Evolutionary conservation across 208 protist genomes (phyloP), one percentile per base, ranked within the genome.

Genomic region (Herpetomonas tarakana): DNA sequence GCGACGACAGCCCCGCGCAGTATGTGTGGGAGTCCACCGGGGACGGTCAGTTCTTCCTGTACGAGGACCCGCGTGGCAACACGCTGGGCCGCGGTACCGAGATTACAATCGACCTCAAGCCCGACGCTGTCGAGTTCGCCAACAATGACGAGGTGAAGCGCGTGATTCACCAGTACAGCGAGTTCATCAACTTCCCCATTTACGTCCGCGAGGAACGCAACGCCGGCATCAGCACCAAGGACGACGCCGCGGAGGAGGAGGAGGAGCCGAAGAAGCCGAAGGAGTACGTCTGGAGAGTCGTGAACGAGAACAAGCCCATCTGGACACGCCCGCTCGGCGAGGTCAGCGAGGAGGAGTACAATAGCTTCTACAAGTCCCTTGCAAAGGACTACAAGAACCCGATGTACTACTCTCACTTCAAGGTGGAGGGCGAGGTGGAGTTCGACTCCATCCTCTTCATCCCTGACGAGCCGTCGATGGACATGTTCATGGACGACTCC

Each of bases 121-220:
- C 98, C 12, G 98, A 99, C 52, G 86, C 86, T 2, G 51, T 86
- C n/a, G 92, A 99, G 74, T 99, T 95, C 78, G 73, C 99, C n/a
- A 78, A 98, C 26, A 74, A 78, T 27, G 72, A 93, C 22, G 80
- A 79, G 26, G 72, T 99, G 22, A 83, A 93, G 54, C 73, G 93
- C 18, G 81, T 98, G 9, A 88, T 99, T 31, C 90, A 97, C 58
- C 96, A 98, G 61, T 99, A 99, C 94, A 98, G 91, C 55, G 96
- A 99, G 86, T 99, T 99, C 83, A 98, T 99, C 59, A 85, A 98
- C 66, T 99, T 99, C 77, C 98, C 98, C 50, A 99, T 99, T 75
- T 98, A 98, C 68, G 67, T 99, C 3, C 56, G 83, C 53, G 62
- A 71, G 74, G 83, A 77, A 65, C 55, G 67, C 35, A 80, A 51